Evolutionary conservation across 2,329 filamentous ascomycete genomes (phyloP).

Genomic region (Gnomoniopsis sp.): DNA sequence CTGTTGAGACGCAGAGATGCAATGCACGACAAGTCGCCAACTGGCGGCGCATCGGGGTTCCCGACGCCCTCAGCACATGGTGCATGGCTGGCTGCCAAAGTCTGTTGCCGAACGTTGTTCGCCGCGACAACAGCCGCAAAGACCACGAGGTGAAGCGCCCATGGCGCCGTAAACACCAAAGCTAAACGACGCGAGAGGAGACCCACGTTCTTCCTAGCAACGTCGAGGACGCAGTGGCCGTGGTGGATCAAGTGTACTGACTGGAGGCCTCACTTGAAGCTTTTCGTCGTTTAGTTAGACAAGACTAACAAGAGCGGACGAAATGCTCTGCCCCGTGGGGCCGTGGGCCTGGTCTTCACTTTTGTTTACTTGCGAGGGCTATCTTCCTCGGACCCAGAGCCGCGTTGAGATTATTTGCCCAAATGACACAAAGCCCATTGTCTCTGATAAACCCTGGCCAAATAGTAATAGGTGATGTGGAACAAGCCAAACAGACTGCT

Average conservation of each 20-base stretch:
- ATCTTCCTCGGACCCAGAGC: background rate
- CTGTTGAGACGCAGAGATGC: slow-evolving; percentile 13
- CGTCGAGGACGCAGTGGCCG: background rate
- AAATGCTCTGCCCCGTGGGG: background rate
- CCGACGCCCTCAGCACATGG: background rate
- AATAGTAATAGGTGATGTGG: no score
- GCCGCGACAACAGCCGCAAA: background rate
- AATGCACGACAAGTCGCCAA: slow-evolving; percentile 3
- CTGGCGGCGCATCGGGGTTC: background rate
- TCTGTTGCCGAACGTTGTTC: background rate
- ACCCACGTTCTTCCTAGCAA: background rate
- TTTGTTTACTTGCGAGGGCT: background rate
- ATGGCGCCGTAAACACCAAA: background rate
- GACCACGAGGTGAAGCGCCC: background rate
- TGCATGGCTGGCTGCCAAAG: background rate
- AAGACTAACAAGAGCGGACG: no score
- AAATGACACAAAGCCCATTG: background rate
- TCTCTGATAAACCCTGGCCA: background rate
- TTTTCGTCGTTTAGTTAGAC: background rate
- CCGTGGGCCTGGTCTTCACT: background rate
- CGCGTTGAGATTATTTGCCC: background rate
- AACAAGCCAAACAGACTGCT: no score
- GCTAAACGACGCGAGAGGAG: background rate
- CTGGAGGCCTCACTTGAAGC: background rate
- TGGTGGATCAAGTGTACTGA: background rate